Percentiles rank a stretch among this genome's conserved stretches.
Evolutionary conservation across 2,329 filamentous ascomycete species (phyloP).

Genomic region (Rhynchosporium graminicola): DNA sequence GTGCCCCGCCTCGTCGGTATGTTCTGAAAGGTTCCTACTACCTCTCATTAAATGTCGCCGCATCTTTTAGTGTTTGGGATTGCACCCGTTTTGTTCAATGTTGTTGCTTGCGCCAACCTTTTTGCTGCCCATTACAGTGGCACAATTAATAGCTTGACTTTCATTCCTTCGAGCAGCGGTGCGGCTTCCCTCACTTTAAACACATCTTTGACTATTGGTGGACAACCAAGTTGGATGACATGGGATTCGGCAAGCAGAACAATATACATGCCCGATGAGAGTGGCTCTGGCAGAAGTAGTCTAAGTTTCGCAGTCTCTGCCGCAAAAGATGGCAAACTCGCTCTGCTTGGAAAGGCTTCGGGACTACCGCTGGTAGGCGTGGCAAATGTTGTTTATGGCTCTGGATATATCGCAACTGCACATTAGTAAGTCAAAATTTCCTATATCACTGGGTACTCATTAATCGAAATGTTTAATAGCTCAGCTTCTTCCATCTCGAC

Average conservation of each 20-base stretch:
- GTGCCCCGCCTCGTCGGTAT: background rate
- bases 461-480: constrained; percentile 19
- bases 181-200: constrained; percentile 27
- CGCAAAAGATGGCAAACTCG: constrained; percentile 44
- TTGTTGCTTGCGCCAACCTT: constrained; percentile 24
- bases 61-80: constrained; percentile 1
- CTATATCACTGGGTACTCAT: constrained; percentile 9
- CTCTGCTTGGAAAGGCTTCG: constrained; percentile 37
- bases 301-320: constrained; percentile 41
- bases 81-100: constrained; percentile 17
- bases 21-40: background rate
- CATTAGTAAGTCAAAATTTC: constrained; percentile 31
- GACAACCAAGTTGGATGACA: constrained; percentile 49
- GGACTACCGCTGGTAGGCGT: constrained; percentile 26
- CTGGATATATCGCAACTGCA: constrained; percentile 31
- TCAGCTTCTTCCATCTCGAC: constrained; percentile 31
- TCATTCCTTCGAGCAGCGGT: constrained; percentile 31
- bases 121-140: constrained; percentile 46
- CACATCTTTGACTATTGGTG: constrained; percentile 41
- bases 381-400: constrained; percentile 31
- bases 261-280: constrained; percentile 51
- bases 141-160: constrained; percentile 44
- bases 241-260: constrained; percentile 42
- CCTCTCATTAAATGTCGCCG: background rate
- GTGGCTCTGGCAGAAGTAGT: constrained; percentile 36